Evolutionary conservation across 495 filamentous ascomycete species (phyloP).

Genomic region (Letharia columbiana): DNA sequence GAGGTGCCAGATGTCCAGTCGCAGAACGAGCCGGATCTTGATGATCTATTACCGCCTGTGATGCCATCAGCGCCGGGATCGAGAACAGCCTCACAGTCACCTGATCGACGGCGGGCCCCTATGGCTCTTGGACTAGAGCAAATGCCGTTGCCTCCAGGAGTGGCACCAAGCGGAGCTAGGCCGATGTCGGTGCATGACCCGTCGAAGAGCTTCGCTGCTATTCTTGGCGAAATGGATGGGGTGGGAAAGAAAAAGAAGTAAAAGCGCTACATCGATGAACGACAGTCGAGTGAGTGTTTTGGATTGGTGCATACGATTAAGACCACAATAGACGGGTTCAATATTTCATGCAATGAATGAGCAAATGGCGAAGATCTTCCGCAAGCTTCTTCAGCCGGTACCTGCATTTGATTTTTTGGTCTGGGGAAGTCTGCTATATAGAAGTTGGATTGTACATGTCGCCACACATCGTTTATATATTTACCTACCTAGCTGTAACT

Average conservation of each 20-base stretch:
- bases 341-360: neutral
- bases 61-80: slow-evolving; percentile 33
- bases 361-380: neutral
- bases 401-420: neutral
- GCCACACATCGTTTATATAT: neutral
- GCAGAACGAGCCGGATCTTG: slow-evolving; percentile 29
- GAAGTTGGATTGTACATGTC: neutral
- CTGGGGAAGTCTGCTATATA: neutral
- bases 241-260: slow-evolving; percentile 36
- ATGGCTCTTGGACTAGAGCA: slow-evolving; percentile 45
- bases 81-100: slow-evolving; percentile 34
- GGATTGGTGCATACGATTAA: neutral
- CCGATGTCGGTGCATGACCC: slow-evolving; percentile 37
- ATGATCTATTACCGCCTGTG: slow-evolving; percentile 29
- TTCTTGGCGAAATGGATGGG: slow-evolving; percentile 40
- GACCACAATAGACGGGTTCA: neutral
- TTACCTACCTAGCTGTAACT: neutral
- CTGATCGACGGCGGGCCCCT: slow-evolving; percentile 34
- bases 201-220: slow-evolving; percentile 47
- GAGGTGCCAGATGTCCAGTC: neutral
- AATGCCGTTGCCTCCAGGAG: slow-evolving; percentile 42
- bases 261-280: neutral
- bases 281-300: neutral
- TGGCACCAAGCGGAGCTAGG: slow-evolving; percentile 39
- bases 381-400: neutral